These are phyloP conservation scores for Hura crepitans DNA, from an alignment of 441 rosid genomes.

Conservation along the genomic window DNA sequence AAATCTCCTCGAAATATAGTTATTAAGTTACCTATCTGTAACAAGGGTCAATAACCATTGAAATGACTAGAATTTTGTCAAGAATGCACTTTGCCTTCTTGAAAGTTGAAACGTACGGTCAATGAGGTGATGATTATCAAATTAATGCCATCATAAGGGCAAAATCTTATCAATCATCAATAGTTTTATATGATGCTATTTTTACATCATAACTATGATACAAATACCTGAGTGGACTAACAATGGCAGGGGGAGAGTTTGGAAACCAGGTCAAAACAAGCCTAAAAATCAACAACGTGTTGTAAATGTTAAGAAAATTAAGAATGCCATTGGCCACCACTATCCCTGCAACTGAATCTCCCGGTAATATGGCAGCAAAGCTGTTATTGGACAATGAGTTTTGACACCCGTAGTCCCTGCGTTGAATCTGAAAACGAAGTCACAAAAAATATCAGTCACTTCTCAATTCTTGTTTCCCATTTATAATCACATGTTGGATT, in stretches of 20 bases:
- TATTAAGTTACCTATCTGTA: too few relatives aligned
- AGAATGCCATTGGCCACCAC: conserved; percentile 78
- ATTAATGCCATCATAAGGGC: too few relatives aligned
- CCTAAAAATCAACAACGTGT: conserved; percentile 67
- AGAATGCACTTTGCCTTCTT: too few relatives aligned
- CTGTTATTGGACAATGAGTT: conserved; percentile 42
- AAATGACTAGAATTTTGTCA: too few relatives aligned
- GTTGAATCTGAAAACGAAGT: conserved; percentile 38
- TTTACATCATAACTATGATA: background rate
- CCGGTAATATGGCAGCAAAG: conserved; percentile 81
- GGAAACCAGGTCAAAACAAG: conserved; percentile 98
- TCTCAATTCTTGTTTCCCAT: too few relatives aligned
- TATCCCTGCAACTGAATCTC: conserved; percentile 77
- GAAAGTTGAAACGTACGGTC: too few relatives aligned
- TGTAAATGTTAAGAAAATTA: conserved; percentile 73
- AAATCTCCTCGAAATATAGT: too few relatives aligned
- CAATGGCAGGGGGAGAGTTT: conserved; percentile 83
- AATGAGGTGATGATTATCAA: too few relatives aligned
- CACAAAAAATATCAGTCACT: background rate
- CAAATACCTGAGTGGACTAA: conserved; percentile 73
- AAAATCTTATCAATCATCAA: too few relatives aligned
- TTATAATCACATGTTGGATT: too few relatives aligned
- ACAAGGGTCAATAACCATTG: too few relatives aligned
- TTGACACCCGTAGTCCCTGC: conserved; percentile 33
- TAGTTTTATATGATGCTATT: background rate